Evolutionary conservation across 2,329 filamentous ascomycete genomes (phyloP), one percentile per base, ranked within the genome.

Genomic region (Botryosphaeria dothidea): DNA sequence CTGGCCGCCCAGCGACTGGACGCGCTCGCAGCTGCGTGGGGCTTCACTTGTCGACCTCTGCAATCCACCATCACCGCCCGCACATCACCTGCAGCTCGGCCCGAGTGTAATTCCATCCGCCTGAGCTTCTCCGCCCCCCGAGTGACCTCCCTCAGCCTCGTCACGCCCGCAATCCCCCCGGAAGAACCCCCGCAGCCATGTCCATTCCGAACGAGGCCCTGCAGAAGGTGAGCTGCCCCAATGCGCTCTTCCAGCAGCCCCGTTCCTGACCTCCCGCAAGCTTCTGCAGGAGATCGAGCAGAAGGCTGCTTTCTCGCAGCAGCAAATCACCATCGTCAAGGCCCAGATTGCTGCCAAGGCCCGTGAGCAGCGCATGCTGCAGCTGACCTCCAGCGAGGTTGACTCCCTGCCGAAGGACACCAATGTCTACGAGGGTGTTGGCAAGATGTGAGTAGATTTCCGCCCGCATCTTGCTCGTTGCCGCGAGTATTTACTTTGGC

Each of bases 131-230:
- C 41, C 34, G n/a, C 36, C 34, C 23, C 27, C 51, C 49, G 41
- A 38, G n/a, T 34, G 48, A 34, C 61, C 29, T 29, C 38, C 25
- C 6, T 25, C 45, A n/a, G 45, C 45, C 19, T 34, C 17, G 38
- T 34, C 61, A 54, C 31, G 25, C 27, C 46, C 36, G 25, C 61
- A 13, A n/a, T 49, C n/a, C 17, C 17, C 56, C 36, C 19, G 41
- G 43, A 36, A 46, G 36, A 34, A 17, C 36, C 34, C 29, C 45
- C 21, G 56, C 66, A 73, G 85, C 72, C 60, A 97, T 98, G 94
- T 92, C 94, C 63, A 95, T 98, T 71, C 90, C 93, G 62, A 97
- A 96, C 74, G 92, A 96, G 81, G 93, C 93, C 66, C 83, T 98
- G 69, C 92, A 97, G 77, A 97, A 97, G 90, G 94, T 94, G 75